Evolutionary conservation across 2,329 filamentous ascomycete genomes (phyloP).

Genomic region (Alternaria brassicicola): DNA sequence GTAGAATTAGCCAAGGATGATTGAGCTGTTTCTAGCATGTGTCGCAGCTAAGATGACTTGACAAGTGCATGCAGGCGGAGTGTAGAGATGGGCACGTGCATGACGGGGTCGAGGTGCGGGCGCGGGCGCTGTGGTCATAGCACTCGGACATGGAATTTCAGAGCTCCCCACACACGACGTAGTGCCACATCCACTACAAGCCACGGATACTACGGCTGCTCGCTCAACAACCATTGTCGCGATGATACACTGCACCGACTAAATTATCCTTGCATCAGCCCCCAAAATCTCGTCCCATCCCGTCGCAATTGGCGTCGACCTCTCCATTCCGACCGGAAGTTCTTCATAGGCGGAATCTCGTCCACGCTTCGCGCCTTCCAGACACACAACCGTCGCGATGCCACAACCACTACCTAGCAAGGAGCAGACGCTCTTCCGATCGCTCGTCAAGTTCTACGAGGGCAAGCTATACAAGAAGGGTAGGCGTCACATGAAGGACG

Average conservation of each 20-base stretch:
- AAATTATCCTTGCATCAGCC: slow-evolving; percentile 6
- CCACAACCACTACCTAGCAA: slow-evolving; percentile 80
- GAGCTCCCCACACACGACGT: slow-evolving; percentile 42
- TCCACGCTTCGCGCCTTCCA: slow-evolving; percentile 11
- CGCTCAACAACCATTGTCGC: slow-evolving; percentile 9
- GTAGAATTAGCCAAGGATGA: background rate
- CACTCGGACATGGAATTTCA: slow-evolving; percentile 38
- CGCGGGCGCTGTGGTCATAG: slow-evolving; percentile 27
- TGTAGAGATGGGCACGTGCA: slow-evolving; percentile 27
- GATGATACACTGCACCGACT: slow-evolving; percentile 17
- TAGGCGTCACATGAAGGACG: slow-evolving; percentile 37
- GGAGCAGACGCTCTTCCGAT: slow-evolving; percentile 91
- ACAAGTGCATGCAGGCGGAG: background rate
- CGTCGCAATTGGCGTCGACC: slow-evolving; percentile 5
- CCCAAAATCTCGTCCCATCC: background rate
- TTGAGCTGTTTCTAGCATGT: background rate
- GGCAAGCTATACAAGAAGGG: slow-evolving; percentile 97
- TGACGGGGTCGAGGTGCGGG: slow-evolving; percentile 4
- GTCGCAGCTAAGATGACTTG: background rate
- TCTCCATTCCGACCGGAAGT: slow-evolving; percentile 18
- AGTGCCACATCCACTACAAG: slow-evolving; percentile 19
- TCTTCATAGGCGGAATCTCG: slow-evolving; percentile 18
- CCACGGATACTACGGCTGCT: slow-evolving; percentile 10
- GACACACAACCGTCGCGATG: slow-evolving; percentile 56
- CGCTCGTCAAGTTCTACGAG: slow-evolving; percentile 95